Percentiles rank a stretch among this genome's conserved stretches.
Evolutionary conservation across 768 basidiomycete genomes (phyloP).

Genomic region (Collybia sp.): DNA sequence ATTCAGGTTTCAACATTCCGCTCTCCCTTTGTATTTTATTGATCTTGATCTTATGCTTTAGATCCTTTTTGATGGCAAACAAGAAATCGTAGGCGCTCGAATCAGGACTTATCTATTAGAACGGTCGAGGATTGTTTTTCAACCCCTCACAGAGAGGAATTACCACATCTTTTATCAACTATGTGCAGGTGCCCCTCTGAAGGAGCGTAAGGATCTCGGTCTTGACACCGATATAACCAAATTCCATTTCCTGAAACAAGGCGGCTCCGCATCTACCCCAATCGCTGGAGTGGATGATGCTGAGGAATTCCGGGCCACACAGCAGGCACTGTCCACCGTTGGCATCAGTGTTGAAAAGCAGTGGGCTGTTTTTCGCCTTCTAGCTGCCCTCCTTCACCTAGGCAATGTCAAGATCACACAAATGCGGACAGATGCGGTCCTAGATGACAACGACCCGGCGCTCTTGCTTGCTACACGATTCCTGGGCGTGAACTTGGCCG

Average conservation of each 20-base stretch:
- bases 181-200: constrained; percentile 92
- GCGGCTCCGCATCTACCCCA: constrained; percentile 81
- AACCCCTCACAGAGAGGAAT: constrained; percentile 94
- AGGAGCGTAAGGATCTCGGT: constrained; percentile 93
- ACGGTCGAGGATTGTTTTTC: constrained; percentile 95
- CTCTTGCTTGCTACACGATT: constrained; percentile 82
- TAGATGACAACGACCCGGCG: constrained; percentile 81
- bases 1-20: constrained; percentile 69
- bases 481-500: constrained; percentile 81
- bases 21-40: neutral
- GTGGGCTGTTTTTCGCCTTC: constrained; percentile 94
- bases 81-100: constrained; percentile 98
- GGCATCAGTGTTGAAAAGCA: constrained; percentile 97
- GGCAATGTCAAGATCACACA: constrained; percentile 93
- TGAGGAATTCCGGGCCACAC: constrained; percentile 91
- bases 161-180: constrained; percentile 99
- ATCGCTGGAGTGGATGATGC: constrained; percentile 94
- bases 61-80: constrained; percentile 95
- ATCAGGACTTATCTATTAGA: constrained; percentile 98
- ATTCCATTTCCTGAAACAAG: constrained; percentile 92
- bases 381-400: constrained; percentile 93
- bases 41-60: constrained; percentile 24
- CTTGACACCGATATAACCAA: constrained; percentile 81
- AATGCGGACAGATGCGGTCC: constrained; percentile 72
- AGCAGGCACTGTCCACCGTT: constrained; percentile 93